These are phyloP conservation scores for Penium margaritaceum DNA, from an alignment of 139 green algal species.

Conservation along the genomic window DNA sequence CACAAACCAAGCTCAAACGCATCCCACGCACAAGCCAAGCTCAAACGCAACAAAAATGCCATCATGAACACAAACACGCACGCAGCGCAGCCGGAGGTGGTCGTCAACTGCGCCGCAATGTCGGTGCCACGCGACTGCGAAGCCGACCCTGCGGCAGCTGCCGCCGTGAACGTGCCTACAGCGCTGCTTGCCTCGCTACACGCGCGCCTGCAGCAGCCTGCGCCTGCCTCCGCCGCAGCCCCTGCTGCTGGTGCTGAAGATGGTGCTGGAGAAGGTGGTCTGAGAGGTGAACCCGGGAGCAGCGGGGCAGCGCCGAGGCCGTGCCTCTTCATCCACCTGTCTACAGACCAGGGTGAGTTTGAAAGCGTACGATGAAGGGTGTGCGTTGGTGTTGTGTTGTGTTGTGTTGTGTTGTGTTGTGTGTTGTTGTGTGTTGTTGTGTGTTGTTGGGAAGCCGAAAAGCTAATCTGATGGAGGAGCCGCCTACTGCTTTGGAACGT, in stretches of 20 bases:
- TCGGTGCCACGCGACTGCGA: constrained; percentile 58
- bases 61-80: too few species aligned
- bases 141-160: constrained; percentile 48
- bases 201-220: constrained; percentile 1
- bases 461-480: too few species aligned
- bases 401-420: too few species aligned
- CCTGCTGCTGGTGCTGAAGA: neutral
- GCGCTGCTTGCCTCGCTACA: constrained; percentile 47
- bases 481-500: neutral
- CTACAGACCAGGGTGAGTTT: constrained; percentile 65
- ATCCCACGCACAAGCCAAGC: too few species aligned
- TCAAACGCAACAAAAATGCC: too few species aligned
- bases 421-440: too few species aligned
- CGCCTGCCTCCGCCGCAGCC: too few species aligned
- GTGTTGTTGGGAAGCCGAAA: neutral
- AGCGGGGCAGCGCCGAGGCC: too few species aligned
- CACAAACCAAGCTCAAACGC: neutral
- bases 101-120: constrained; percentile 68
- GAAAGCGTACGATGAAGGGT: neutral
- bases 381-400: neutral
- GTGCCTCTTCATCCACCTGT: constrained; percentile 66
- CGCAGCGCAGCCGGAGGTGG: constrained; percentile 45
- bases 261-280: neutral
- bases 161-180: constrained; percentile 54
- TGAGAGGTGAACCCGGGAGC: constrained; percentile 25